phyloP scores from a whole-genome alignment of 1,284 basidiomycete species.

The Ustilago cynodontis region DNA sequence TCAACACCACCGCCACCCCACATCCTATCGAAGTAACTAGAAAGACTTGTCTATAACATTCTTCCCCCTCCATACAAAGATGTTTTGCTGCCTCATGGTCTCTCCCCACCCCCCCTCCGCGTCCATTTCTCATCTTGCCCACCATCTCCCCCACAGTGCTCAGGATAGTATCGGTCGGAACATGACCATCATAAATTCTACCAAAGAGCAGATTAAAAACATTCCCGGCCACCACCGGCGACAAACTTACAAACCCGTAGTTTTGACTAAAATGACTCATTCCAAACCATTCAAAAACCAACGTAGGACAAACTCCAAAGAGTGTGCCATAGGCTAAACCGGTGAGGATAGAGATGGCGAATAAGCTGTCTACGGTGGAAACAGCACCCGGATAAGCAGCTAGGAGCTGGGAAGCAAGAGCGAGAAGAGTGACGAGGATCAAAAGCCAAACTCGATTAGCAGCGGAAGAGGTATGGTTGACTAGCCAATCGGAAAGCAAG shows the following conservation, averaged over 20 bases:
- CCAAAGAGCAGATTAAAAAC: constrained; percentile 87
- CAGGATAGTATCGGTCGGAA: constrained; percentile 14
- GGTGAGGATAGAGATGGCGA: constrained; percentile 80
- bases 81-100: constrained; percentile 32
- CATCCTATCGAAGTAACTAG: constrained; percentile 57
- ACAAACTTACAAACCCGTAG: constrained; percentile 83
- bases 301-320: constrained; percentile 82
- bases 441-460: constrained; percentile 60
- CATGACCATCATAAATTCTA: constrained; percentile 64
- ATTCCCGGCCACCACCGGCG: constrained; percentile 85
- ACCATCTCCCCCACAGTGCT: not conserved
- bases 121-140: not conserved
- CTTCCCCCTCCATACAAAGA: constrained; percentile 62
- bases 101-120: not conserved
- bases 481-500: constrained; percentile 77
- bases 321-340: constrained; percentile 82
- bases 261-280: constrained; percentile 85
- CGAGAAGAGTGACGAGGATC: constrained; percentile 60
- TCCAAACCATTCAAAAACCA: constrained; percentile 88
- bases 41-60: constrained; percentile 67
- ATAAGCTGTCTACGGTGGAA: constrained; percentile 77
- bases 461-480: constrained; percentile 40
- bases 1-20: constrained; percentile 47
- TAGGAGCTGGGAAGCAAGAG: constrained; percentile 59
- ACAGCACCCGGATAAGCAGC: constrained; percentile 70